Evolutionary conservation across 805 yeast genomes (phyloP).

Genomic region (Maudiozyma saulgeensis): DNA sequence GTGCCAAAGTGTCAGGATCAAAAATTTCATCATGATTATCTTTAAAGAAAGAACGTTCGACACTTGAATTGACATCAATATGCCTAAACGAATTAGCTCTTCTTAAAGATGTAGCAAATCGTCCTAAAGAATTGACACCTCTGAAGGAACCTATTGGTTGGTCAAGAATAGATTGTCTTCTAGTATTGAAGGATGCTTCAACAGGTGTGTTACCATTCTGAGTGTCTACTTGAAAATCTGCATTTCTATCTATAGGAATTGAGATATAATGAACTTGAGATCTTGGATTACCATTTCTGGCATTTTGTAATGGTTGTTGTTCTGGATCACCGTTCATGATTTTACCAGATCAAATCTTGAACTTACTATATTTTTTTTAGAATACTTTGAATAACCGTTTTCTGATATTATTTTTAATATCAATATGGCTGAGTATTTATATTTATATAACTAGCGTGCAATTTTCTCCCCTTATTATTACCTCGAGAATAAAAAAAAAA

Average conservation of each 20-base stretch:
- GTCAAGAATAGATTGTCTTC: slow-evolving; percentile 34
- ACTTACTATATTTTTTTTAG: too few species aligned
- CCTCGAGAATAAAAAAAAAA: too few species aligned
- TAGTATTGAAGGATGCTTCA: slow-evolving; percentile 4
- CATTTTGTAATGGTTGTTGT: slow-evolving; percentile 1
- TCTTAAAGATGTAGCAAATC: slow-evolving; percentile 69
- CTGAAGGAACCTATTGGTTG: slow-evolving; percentile 49
- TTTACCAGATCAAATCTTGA: too few species aligned
- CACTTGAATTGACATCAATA: slow-evolving; percentile 34
- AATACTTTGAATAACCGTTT: too few species aligned
- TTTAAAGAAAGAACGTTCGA: slow-evolving; percentile 52
- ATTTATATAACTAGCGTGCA: too few species aligned
- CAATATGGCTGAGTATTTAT: too few species aligned
- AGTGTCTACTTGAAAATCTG: slow-evolving; percentile 4
- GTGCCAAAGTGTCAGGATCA: slow-evolving; percentile 62
- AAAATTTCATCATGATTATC: slow-evolving; percentile 52
- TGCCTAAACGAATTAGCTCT: slow-evolving; percentile 70
- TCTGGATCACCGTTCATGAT: slow-evolving; percentile 4
- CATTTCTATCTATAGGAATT: slow-evolving; percentile 22
- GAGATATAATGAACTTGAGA: slow-evolving; percentile 26
- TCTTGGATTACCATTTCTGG: slow-evolving; percentile 1
- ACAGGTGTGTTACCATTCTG: background rate
- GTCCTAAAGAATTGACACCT: slow-evolving; percentile 60
- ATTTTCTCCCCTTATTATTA: too few species aligned
- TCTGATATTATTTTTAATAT: too few species aligned